A percentile compares a stretch with the other conserved stretches of the same genome.
Conservation (phyloP, 2,329 filamentous ascomycete genomes). For the Paraconiothyrium sp. region DNA sequence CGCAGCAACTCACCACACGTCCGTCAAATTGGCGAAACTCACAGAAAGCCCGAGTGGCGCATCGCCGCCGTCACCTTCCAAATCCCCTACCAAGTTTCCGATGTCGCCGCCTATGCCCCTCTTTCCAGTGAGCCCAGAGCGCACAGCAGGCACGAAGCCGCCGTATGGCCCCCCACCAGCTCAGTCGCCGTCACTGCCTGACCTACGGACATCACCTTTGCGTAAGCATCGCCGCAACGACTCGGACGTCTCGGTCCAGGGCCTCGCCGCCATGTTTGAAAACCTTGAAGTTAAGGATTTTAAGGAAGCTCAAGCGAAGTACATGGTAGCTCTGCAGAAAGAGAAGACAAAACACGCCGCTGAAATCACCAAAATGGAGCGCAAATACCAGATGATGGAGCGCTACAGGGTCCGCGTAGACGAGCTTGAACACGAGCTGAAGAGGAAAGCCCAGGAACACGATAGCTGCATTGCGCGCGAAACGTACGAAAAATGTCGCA, state of each 20-base stretch:
- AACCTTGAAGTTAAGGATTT: constrained; percentile 66
- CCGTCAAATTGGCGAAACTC: constrained; percentile 50
- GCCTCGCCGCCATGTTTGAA: constrained; percentile 76
- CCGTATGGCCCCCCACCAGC: constrained; percentile 39
- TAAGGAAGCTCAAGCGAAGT: constrained; percentile 55
- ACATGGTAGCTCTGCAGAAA: constrained; percentile 55
- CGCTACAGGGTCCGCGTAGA: constrained; percentile 42
- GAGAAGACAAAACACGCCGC: constrained; percentile 50
- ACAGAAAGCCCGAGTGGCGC: constrained; percentile 48
- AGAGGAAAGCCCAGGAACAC: constrained; percentile 31
- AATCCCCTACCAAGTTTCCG: constrained; percentile 58
- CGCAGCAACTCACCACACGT: constrained; percentile 24
- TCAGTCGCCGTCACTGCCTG: constrained; percentile 42
- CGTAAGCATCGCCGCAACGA: constrained; percentile 46
- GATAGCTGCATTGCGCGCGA: constrained; percentile 38
- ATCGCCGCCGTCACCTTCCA: constrained; percentile 52
- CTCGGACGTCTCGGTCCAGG: constrained; percentile 51
- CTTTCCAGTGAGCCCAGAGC: constrained; percentile 70
- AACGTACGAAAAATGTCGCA: constrained; percentile 39
- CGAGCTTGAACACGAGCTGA: constrained; percentile 40
- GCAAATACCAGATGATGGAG: constrained; percentile 65
- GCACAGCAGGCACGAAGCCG: constrained; percentile 61
- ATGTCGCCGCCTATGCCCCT: constrained; percentile 68
- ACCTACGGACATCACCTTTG: constrained; percentile 53
- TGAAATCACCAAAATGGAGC: constrained; percentile 59